Percentiles rank a stretch among this genome's conserved stretches.
Conservation (phyloP, 768 basidiomycete species). For the Nidularia pulvinata region DNA sequence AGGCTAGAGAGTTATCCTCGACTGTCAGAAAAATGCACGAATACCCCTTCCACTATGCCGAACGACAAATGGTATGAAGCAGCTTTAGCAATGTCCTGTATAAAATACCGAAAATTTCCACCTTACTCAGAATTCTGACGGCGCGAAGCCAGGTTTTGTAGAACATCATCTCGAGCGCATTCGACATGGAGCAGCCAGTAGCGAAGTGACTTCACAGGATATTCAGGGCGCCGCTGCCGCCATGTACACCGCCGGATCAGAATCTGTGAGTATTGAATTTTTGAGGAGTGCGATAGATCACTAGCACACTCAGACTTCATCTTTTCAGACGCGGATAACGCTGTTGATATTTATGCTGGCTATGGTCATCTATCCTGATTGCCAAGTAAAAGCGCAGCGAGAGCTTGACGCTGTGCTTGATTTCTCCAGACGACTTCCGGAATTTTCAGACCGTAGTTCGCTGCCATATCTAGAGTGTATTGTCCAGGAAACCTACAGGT, state of each 20-base stretch:
- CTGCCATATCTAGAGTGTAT: constrained; percentile 23
- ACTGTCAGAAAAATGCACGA: constrained; percentile 25
- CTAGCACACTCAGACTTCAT: background rate
- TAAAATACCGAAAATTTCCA: background rate
- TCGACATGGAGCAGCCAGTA: background rate
- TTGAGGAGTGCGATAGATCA: background rate
- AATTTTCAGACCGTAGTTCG: constrained; percentile 14
- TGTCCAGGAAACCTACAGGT: constrained; percentile 17
- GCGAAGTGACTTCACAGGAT: constrained; percentile 7
- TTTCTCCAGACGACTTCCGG: constrained; percentile 16
- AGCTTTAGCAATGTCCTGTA: constrained; percentile 1
- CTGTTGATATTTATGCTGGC: constrained; percentile 19
- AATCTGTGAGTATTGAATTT: constrained; percentile 19
- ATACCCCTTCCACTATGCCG: constrained; percentile 23
- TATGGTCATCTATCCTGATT: constrained; percentile 21
- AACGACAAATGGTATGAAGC: constrained; percentile 19
- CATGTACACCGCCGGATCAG: constrained; percentile 33
- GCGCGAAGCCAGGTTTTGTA: constrained; percentile 12
- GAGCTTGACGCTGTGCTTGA: constrained; percentile 23
- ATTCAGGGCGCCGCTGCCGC: constrained; percentile 20
- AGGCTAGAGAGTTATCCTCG: constrained; percentile 24
- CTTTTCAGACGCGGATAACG: constrained; percentile 4
- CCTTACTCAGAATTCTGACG: constrained; percentile 8
- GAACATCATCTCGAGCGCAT: constrained; percentile 4
- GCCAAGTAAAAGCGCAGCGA: constrained; percentile 21